A percentile compares a stretch with the other conserved stretches of the same genome.
Conservation (phyloP, 495 filamentous ascomycete species). For the Xylona heveae region DNA sequence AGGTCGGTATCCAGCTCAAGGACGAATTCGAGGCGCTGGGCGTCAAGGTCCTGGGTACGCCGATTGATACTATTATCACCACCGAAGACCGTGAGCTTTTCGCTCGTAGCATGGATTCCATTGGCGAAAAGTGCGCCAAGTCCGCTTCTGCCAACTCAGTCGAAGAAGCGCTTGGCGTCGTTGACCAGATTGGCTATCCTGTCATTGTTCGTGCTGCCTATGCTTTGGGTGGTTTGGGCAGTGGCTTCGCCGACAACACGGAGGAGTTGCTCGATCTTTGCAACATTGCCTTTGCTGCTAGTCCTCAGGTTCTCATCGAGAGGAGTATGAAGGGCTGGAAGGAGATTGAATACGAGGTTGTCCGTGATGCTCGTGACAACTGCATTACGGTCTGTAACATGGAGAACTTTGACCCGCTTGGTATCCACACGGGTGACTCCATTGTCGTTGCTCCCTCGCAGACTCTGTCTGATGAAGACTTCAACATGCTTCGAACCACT, state of each 20-base stretch:
- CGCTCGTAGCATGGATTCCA: slow-evolving; percentile 93
- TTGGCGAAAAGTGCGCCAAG: slow-evolving; percentile 93
- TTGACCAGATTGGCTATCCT: slow-evolving; percentile 80
- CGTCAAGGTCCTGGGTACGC: slow-evolving; percentile 85
- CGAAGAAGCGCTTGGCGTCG: slow-evolving; percentile 65
- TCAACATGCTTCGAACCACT: slow-evolving; percentile 93
- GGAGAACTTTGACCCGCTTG: slow-evolving; percentile 97
- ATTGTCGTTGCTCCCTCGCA: slow-evolving; percentile 93
- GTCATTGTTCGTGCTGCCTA: slow-evolving; percentile 96
- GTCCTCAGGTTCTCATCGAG: slow-evolving; percentile 90
- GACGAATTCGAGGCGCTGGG: slow-evolving; percentile 84
- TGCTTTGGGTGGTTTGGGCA: slow-evolving; percentile 84
- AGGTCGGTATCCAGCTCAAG: slow-evolving; percentile 89
- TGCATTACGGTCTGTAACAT: slow-evolving; percentile 99
- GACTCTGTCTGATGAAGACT: slow-evolving; percentile 91
- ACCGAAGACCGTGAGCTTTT: slow-evolving; percentile 96
- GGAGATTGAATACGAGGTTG: slow-evolving; percentile 95
- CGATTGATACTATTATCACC: slow-evolving; percentile 93
- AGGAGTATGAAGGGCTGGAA: slow-evolving; percentile 99
- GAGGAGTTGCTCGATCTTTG: slow-evolving; percentile 77
- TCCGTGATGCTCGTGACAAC: slow-evolving; percentile 84
- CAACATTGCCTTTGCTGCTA: slow-evolving; percentile 82
- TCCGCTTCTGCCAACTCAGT: slow-evolving; percentile 75
- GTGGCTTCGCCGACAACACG: slow-evolving; percentile 86
- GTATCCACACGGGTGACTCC: slow-evolving; percentile 91